phyloP scores from a whole-genome alignment of 768 basidiomycete genomes.

The Zangia roseola region DNA sequence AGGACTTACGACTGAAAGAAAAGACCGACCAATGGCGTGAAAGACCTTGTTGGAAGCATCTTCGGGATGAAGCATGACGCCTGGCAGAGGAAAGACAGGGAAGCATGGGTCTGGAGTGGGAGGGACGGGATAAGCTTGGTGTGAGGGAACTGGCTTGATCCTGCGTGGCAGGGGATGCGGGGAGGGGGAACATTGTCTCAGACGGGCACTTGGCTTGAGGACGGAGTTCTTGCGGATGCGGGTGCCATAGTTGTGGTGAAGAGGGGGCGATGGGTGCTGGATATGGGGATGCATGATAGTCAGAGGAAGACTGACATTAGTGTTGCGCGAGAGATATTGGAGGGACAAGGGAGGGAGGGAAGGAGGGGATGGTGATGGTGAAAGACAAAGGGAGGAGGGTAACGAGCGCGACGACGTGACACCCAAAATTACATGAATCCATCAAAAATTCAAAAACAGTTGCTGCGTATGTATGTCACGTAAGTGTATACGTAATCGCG shows the following conservation, averaged over 20 bases:
- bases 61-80: slow-evolving; percentile 70
- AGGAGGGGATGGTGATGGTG: slow-evolving; percentile 26
- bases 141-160: slow-evolving; percentile 32
- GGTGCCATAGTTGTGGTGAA: slow-evolving; percentile 49
- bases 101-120: slow-evolving; percentile 18
- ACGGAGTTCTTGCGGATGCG: slow-evolving; percentile 51
- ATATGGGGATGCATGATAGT: slow-evolving; percentile 14
- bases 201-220: slow-evolving; percentile 52
- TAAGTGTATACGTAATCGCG: slow-evolving; percentile 28
- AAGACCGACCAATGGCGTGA: slow-evolving; percentile 67
- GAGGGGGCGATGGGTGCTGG: slow-evolving; percentile 8
- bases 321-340: slow-evolving; percentile 17
- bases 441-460: slow-evolving; percentile 35
- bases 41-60: slow-evolving; percentile 73
- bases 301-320: slow-evolving; percentile 24
- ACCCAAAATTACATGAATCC: slow-evolving; percentile 29
- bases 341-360: slow-evolving; percentile 28
- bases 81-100: slow-evolving; percentile 56
- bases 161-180: slow-evolving; percentile 33
- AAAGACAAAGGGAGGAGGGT: slow-evolving; percentile 28
- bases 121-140: slow-evolving; percentile 18
- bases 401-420: slow-evolving; percentile 27
- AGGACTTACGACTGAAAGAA: slow-evolving; percentile 66
- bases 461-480: slow-evolving; percentile 30
- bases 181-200: slow-evolving; percentile 43